phyloP scores from a whole-genome alignment of 768 basidiomycete species.

The Postia placenta region DNA sequence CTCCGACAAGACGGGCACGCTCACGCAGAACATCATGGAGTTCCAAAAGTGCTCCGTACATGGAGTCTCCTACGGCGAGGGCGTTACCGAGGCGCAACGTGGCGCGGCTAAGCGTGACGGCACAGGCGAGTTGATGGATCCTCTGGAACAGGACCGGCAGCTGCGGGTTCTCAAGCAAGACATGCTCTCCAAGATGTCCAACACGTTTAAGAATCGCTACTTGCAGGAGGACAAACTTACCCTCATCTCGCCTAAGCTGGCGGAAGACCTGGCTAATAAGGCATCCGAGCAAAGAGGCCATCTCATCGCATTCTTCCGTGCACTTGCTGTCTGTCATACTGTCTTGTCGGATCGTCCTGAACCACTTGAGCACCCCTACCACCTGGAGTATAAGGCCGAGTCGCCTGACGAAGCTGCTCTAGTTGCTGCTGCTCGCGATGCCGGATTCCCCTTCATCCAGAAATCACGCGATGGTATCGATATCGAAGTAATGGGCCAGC shows the following conservation, averaged over 20 bases:
- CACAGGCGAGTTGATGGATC: slow-evolving; percentile 54
- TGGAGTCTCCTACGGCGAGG: slow-evolving; percentile 86
- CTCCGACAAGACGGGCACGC: slow-evolving; percentile 93
- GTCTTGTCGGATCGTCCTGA: slow-evolving; percentile 80
- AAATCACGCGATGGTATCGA: slow-evolving; percentile 71
- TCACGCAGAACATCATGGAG: slow-evolving; percentile 98
- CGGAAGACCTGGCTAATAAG: slow-evolving; percentile 66
- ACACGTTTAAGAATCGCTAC: slow-evolving; percentile 84
- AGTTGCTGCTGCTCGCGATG: slow-evolving; percentile 87
- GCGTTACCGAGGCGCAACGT: slow-evolving; percentile 90
- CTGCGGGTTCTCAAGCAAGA: slow-evolving; percentile 59
- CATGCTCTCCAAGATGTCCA: slow-evolving; percentile 75
- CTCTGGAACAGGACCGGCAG: slow-evolving; percentile 64
- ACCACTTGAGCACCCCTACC: slow-evolving; percentile 49
- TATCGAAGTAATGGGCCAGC: slow-evolving; percentile 88
- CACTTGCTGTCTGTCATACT: slow-evolving; percentile 88
- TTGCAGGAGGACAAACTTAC: slow-evolving; percentile 77
- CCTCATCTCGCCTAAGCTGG: slow-evolving; percentile 81
- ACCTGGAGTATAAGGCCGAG: slow-evolving; percentile 90
- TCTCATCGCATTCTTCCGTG: slow-evolving; percentile 86
- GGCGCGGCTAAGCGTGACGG: slow-evolving; percentile 87
- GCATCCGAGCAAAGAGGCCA: slow-evolving; percentile 53
- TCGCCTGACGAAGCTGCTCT: slow-evolving; percentile 94
- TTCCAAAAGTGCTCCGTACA: slow-evolving; percentile 92
- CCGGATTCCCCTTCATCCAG: slow-evolving; percentile 85